Conservation (phyloP, 768 basidiomycete species). For the Rhodotorula paludigena region DNA sequence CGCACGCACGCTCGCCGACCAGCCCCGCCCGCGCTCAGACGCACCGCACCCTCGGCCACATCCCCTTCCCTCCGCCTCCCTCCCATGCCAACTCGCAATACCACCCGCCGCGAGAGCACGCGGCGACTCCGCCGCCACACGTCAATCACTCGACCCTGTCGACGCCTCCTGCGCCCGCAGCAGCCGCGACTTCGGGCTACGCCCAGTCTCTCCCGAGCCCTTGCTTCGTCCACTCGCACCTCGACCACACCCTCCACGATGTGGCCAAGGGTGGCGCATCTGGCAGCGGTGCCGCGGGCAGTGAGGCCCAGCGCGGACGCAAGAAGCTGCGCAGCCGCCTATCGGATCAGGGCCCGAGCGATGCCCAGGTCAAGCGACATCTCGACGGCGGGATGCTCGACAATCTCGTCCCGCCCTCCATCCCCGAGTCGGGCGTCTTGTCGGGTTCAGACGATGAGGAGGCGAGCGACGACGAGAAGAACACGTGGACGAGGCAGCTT, state of each 20-base stretch:
- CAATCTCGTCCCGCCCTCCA: conserved; percentile 29
- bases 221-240: conserved; percentile 37
- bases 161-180: conserved; percentile 1
- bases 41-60: conserved; percentile 2
- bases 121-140: conserved; percentile 20
- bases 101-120: background rate
- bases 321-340: background rate
- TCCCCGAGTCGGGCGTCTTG: background rate
- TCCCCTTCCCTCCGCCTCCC: background rate
- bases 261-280: conserved; percentile 5
- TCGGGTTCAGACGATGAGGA: background rate
- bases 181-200: conserved; percentile 6
- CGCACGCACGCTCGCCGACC: background rate
- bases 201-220: conserved; percentile 23
- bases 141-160: conserved; percentile 15
- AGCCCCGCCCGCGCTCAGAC: conserved; percentile 4
- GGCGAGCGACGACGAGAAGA: conserved; percentile 43
- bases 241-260: conserved; percentile 35
- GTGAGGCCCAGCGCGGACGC: background rate
- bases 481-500: conserved; percentile 80
- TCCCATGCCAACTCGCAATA: background rate
- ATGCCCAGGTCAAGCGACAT: background rate
- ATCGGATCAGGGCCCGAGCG: background rate
- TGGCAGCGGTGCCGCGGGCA: background rate
- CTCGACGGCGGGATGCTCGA: background rate